These are phyloP conservation scores for Epichloe gansuensis DNA, from an alignment of 2,329 filamentous ascomycete genomes.

Conservation along the genomic window DNA sequence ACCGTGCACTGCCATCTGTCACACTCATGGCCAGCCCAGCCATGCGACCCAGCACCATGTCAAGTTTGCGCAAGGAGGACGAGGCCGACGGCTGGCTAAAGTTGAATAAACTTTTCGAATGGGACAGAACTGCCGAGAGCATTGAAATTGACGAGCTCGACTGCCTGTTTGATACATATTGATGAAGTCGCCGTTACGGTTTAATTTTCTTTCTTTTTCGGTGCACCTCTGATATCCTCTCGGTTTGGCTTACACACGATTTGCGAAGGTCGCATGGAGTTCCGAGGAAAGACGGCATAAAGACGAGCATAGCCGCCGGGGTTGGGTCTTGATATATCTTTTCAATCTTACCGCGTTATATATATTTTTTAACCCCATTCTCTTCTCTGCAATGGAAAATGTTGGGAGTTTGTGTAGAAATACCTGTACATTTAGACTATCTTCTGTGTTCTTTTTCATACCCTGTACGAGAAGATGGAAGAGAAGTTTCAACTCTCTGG, in stretches of 20 bases:
- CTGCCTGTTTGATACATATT: constrained; percentile 67
- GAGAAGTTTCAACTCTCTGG: not conserved
- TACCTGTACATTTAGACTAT: not conserved
- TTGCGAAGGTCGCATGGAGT: constrained; percentile 12
- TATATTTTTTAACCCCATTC: not conserved
- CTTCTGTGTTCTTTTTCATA: constrained; percentile 7
- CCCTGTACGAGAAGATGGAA: constrained; percentile 11
- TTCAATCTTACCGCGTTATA: not conserved
- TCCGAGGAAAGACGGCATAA: not conserved
- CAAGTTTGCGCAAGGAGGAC: constrained; percentile 23
- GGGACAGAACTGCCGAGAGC: constrained; percentile 68
- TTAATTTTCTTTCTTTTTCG: constrained; percentile 3
- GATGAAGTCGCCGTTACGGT: constrained; percentile 13
- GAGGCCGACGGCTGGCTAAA: constrained; percentile 28
- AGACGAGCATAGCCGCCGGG: not conserved
- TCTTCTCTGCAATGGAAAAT: not conserved
- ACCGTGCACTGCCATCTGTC: constrained; percentile 22
- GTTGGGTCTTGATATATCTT: not conserved
- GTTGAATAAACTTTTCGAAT: constrained; percentile 31
- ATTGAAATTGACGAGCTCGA: constrained; percentile 91
- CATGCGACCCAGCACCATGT: constrained; percentile 26
- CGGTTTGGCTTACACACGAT: constrained; percentile 5
- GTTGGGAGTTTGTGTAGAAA: not conserved
- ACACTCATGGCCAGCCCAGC: constrained; percentile 41
- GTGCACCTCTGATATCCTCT: not conserved